Percentiles rank a stretch among this genome's conserved stretches.
Conservation (phyloP, 164 flowering plant genomes). For the grape (Vitis vinifera) region ASM3070453v1 NC_081812.1:10595001-10595500, state of each 20-base stretch:
- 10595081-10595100: background rate
- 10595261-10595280: conserved; percentile 6
- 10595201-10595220: conserved; percentile 52
- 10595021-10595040: background rate
- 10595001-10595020: no score
- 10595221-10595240: conserved; percentile 56
- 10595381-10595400: background rate
- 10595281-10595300: conserved; percentile 26
- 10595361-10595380: background rate
- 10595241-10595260: conserved; percentile 11
- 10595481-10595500: background rate
- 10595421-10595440: background rate
- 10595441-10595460: background rate
- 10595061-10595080: background rate
- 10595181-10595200: conserved; percentile 44
- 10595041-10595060: background rate
- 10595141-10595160: conserved; percentile 29
- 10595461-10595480: background rate
- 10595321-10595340: background rate
- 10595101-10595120: background rate
- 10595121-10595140: background rate
- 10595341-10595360: background rate
- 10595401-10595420: background rate
- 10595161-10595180: conserved; percentile 39
- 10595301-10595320: conserved; percentile 18